phyloP scores from a whole-genome alignment of 1,284 basidiomycete genomes.

The Marasmius fiardii region DNA sequence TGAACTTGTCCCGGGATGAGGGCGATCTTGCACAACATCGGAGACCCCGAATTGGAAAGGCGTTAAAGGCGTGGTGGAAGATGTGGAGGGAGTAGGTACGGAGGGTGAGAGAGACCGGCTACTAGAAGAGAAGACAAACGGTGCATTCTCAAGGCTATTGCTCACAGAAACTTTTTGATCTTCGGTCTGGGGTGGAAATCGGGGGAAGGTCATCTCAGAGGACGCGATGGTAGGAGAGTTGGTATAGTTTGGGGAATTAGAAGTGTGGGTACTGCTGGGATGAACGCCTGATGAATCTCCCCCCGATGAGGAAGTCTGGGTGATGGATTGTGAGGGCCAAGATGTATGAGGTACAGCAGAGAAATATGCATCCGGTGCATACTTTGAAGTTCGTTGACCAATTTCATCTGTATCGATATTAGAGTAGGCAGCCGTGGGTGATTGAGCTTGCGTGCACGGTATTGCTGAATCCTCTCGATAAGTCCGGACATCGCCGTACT shows the following conservation, averaged over 20 bases:
- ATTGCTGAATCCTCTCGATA: not conserved
- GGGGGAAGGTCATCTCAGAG: conserved; percentile 51
- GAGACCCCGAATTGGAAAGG: conserved; percentile 61
- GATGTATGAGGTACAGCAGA: conserved; percentile 44
- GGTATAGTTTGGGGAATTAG: conserved; percentile 48
- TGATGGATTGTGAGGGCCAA: conserved; percentile 45
- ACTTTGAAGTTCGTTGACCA: conserved; percentile 46
- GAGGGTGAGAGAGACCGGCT: conserved; percentile 73
- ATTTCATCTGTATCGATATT: conserved; percentile 38
- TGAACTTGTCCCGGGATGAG: conserved; percentile 54
- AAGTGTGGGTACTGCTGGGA: conserved; percentile 41
- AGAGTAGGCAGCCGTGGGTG: conserved; percentile 45
- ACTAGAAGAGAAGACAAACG: conserved; percentile 56
- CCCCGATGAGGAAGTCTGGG: conserved; percentile 40
- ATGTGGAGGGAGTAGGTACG: conserved; percentile 61
- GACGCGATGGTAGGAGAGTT: conserved; percentile 60
- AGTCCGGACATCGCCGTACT: conserved; percentile 34
- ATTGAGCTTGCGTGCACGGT: conserved; percentile 40
- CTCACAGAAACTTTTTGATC: conserved; percentile 61
- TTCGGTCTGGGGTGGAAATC: conserved; percentile 43
- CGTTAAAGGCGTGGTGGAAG: conserved; percentile 60
- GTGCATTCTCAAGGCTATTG: conserved; percentile 46
- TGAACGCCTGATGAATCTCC: conserved; percentile 40
- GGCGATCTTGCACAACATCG: conserved; percentile 47
- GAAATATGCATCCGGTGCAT: conserved; percentile 38